Conservation (phyloP, 169 alveolate species). For the Cryptosporidium parvum region DNA sequence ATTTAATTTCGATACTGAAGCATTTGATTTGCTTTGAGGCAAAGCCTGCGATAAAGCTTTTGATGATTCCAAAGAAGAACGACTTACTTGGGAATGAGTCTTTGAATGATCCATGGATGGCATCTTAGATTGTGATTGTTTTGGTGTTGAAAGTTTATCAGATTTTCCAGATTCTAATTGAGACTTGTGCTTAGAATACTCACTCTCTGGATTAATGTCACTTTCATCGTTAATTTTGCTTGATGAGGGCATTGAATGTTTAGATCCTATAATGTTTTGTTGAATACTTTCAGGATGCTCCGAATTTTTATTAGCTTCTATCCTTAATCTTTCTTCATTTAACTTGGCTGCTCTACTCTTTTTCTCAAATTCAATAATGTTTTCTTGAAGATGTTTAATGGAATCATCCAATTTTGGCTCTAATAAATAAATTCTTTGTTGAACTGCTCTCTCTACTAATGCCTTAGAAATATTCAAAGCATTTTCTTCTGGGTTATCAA, state of each 20-base stretch:
- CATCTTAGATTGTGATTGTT: neutral
- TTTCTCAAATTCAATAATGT: slow-evolving; percentile 7
- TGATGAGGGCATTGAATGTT: neutral
- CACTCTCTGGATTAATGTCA: neutral
- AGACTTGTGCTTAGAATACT: neutral
- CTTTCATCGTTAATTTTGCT: neutral
- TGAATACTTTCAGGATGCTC: neutral
- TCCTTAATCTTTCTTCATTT: neutral
- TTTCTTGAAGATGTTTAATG: slow-evolving; percentile 15
- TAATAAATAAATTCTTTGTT: slow-evolving; percentile 59
- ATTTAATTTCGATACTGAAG: slow-evolving; percentile 7
- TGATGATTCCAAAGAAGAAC: neutral
- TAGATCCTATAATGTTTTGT: neutral
- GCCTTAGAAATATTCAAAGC: slow-evolving; percentile 24
- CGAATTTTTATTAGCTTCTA: neutral
- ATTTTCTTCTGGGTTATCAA: slow-evolving; percentile 17
- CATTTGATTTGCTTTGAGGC: neutral
- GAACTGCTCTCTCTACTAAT: slow-evolving; percentile 56
- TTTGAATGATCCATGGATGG: neutral
- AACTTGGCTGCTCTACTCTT: neutral
- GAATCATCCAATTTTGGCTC: slow-evolving; percentile 71
- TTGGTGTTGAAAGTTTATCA: neutral
- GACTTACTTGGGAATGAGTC: neutral
- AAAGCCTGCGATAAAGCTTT: slow-evolving; percentile 1
- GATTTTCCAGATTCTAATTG: neutral